A percentile compares a stretch with the other conserved stretches of the same genome.
Conservation (phyloP, 164 flowering plant species). For the Annona squamosa region DNA sequence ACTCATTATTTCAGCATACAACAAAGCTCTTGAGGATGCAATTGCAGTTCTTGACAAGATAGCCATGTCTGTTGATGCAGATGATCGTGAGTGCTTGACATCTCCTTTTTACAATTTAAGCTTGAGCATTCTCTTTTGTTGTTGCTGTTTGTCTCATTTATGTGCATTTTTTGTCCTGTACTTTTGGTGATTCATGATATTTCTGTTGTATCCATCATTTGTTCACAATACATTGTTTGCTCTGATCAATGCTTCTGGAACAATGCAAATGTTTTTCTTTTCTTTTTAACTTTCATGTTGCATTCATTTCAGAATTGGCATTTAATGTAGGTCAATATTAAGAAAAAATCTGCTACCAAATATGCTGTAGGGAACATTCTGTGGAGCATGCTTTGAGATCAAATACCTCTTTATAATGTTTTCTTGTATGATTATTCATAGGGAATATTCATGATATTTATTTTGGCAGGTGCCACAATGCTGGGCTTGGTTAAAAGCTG, state of each 20-base stretch:
- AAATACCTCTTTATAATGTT: neutral
- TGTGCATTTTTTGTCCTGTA: neutral
- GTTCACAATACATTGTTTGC: neutral
- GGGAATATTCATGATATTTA: neutral
- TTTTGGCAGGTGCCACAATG: slow-evolving; percentile 57
- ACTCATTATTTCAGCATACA: slow-evolving; percentile 50
- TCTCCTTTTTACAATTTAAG: neutral
- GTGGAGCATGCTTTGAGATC: neutral
- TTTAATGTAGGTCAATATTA: no score
- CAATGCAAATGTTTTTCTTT: neutral
- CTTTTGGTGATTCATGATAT: neutral
- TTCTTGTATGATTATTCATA: neutral
- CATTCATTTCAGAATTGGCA: no score
- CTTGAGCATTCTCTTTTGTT: neutral
- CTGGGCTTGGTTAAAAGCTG: slow-evolving; percentile 80
- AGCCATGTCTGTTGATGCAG: slow-evolving; percentile 66
- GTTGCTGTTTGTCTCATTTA: neutral
- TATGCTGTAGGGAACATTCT: no score
- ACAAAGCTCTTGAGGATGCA: slow-evolving; percentile 88
- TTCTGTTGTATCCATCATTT: neutral
- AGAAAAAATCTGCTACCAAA: no score
- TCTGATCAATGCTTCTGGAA: neutral
- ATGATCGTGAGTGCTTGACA: slow-evolving; percentile 58
- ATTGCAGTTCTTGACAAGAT: slow-evolving; percentile 84
- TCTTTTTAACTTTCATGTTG: neutral